Percentiles rank a stretch among this genome's conserved stretches.
These are phyloP conservation scores for Alternaria rosae DNA, from an alignment of 2,329 filamentous ascomycete genomes.

Conservation along the genomic window DNA sequence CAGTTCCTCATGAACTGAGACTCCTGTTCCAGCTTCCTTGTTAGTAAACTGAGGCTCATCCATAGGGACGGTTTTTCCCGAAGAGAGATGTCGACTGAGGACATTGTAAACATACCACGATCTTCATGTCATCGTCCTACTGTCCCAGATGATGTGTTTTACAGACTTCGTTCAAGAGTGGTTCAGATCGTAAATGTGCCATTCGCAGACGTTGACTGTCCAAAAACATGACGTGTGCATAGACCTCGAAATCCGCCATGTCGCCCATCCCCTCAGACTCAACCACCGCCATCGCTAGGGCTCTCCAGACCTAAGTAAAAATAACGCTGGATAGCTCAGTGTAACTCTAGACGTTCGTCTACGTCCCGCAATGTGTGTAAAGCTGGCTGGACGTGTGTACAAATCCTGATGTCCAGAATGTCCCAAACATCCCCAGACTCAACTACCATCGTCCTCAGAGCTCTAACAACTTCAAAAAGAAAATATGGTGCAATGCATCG, in stretches of 20 bases:
- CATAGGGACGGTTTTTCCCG: no score
- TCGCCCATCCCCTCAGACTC: background rate
- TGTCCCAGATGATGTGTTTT: no score
- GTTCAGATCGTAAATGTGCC: no score
- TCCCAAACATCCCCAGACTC: background rate
- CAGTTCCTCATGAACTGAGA: no score
- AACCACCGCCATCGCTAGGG: background rate
- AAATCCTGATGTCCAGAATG: rapidly evolving
- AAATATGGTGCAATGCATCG: constrained; percentile 2
- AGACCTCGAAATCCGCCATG: no score
- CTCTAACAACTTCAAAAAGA: constrained; percentile 4
- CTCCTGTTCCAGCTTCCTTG: rapidly evolving
- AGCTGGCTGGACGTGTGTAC: rapidly evolving
- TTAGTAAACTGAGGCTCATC: no score
- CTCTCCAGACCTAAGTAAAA: background rate
- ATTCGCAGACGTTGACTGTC: no score
- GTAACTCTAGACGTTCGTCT: background rate
- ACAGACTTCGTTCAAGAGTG: no score
- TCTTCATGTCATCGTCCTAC: no score
- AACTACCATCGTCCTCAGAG: background rate
- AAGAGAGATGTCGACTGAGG: no score
- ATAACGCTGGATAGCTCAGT: rapidly evolving
- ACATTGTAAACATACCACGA: no score
- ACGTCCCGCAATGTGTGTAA: rapidly evolving
- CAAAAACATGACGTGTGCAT: no score